Conservation (phyloP, 1,139 yeast species). For the Ogataea hybrid region DNA sequence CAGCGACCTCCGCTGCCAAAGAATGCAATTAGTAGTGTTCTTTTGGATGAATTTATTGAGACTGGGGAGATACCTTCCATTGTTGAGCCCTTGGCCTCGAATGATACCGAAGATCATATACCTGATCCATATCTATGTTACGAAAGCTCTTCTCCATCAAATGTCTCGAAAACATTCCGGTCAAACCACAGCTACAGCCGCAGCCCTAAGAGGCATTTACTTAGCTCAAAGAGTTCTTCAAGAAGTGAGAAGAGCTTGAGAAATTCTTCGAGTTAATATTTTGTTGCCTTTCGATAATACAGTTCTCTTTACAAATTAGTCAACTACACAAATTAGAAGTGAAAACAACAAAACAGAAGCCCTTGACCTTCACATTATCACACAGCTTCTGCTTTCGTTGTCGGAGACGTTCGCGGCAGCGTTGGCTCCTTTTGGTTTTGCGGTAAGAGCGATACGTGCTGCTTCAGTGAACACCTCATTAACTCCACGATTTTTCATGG, state of each 20-base stretch:
- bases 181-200: constrained; percentile 8
- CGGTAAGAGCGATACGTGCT: constrained; percentile 91
- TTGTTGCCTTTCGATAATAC: background rate
- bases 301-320: background rate
- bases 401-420: constrained; percentile 16
- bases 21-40: constrained; percentile 23
- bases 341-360: background rate
- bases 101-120: constrained; percentile 11
- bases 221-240: too few relatives aligned
- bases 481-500: constrained; percentile 91
- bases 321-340: constrained; percentile 8
- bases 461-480: constrained; percentile 98
- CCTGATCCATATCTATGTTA: constrained; percentile 11
- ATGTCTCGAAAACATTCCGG: constrained; percentile 5
- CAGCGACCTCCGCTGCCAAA: constrained; percentile 14
- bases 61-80: constrained; percentile 27
- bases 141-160: constrained; percentile 8
- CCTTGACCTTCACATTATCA: constrained; percentile 24
- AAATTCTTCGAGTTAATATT: too few relatives aligned
- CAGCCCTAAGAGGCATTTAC: constrained; percentile 5
- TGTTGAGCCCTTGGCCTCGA: background rate
- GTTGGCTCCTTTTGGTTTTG: constrained; percentile 74
- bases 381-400: constrained; percentile 22
- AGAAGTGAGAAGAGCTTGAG: background rate
- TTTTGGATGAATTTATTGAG: constrained; percentile 28